Evolutionary conservation across 805 yeast species (phyloP), one percentile per base, ranked within the genome.

Genomic region (Brettanomyces anomalus): DNA sequence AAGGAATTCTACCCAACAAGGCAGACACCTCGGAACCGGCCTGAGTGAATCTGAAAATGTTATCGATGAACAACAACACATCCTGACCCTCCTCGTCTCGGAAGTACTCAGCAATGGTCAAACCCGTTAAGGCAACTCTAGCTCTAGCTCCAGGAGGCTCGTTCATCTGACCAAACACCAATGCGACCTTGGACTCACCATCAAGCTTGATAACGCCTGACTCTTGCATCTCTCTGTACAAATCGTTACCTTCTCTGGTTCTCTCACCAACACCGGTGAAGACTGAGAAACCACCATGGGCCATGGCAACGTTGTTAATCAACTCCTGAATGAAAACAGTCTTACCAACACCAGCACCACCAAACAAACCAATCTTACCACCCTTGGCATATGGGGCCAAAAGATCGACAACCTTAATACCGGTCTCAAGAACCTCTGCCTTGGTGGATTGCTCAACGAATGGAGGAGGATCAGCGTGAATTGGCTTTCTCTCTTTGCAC

Each of bases 271-370:
- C 98, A 88, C 98, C 98, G 64, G 96, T 85, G 84, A 90, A 90
- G 58, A 90, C 97, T 46, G 97, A 90, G 95, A 90, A 90, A 85
- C 97, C 97, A 87, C 97, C 98, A 73, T 90, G 97, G 65, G 98
- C 97, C 81, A 90, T 93, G 70, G 98, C 98, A 67, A 90, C 93
- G 81, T 90, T 90, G 89, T 93, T 90, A 73, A 90, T 90, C 77
- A 90, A 81, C 78, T 90, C 98, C 80, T 90, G 98, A 76, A 90
- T 90, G 77, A 90, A 90, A 54, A 90, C 98, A 72, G 98, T 90
- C 76, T 90, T 90, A 77, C 98, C 98, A 85, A 90, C 98, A 90
- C 98, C 98, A 72, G 98, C 98, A 90, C 98, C 98, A 79, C 98
- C 98, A 85, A 90, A 90, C 67, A 90, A 82, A 83, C 98, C 98